Evolutionary conservation across 352 stramenopile species (phyloP).

Genomic region (Phytophthora constricta): DNA sequence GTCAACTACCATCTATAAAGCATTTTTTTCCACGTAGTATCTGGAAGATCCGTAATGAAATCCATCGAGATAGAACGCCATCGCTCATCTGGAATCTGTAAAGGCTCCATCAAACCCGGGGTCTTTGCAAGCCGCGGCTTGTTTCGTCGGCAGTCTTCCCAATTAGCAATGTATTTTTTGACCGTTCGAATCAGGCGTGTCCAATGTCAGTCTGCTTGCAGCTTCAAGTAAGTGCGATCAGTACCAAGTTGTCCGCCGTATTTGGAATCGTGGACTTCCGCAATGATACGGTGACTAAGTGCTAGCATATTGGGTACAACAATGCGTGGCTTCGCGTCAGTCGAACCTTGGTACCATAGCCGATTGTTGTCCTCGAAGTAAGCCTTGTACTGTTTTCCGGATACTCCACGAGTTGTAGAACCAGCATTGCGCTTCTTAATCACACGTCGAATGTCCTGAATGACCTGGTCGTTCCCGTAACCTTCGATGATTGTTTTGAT

Average conservation of each 20-base stretch:
- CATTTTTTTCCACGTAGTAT: constrained; percentile 5
- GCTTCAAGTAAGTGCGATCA: constrained; percentile 2
- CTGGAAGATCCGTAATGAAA: constrained; percentile 14
- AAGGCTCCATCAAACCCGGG: constrained; percentile 7
- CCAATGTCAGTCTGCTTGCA: constrained; percentile 8
- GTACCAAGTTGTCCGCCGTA: not conserved
- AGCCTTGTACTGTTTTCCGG: constrained; percentile 5
- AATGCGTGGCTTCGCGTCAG: not conserved
- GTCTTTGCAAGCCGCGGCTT: constrained; percentile 10
- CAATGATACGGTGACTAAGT: constrained; percentile 4
- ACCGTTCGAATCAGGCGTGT: constrained; percentile 1
- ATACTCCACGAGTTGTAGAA: not conserved
- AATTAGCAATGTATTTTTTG: constrained; percentile 12
- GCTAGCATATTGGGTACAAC: not conserved
- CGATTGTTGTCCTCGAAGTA: constrained; percentile 7
- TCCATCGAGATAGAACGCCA: constrained; percentile 19
- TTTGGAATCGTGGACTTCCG: constrained; percentile 5
- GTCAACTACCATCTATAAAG: constrained; percentile 9
- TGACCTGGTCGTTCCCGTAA: constrained; percentile 14
- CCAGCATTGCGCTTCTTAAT: not conserved
- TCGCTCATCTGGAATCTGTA: constrained; percentile 8
- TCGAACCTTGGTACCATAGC: not conserved
- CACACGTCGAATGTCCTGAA: constrained; percentile 1
- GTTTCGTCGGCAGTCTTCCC: constrained; percentile 10
- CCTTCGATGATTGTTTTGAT: constrained; percentile 8